These are phyloP conservation scores for Sclerotinia trifoliorum DNA, from an alignment of 2,329 filamentous ascomycete genomes.

Conservation along the genomic window DNA sequence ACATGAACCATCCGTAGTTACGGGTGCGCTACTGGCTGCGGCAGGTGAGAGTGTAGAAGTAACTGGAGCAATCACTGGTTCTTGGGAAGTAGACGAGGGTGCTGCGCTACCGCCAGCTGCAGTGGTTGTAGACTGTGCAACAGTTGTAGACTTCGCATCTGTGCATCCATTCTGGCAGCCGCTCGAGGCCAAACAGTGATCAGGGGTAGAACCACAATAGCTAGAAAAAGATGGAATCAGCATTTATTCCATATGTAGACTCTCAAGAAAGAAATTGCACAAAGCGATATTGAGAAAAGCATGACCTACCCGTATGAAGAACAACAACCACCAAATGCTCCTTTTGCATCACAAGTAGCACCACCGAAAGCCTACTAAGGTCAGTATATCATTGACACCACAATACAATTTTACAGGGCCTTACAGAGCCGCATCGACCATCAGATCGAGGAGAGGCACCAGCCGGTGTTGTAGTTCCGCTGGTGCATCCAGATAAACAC, in stretches of 20 bases:
- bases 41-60: conserved; percentile 29
- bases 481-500: conserved; percentile 44
- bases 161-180: conserved; percentile 40
- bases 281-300: background rate
- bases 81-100: conserved; percentile 26
- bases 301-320: conserved; percentile 36
- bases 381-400: background rate
- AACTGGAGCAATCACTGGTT: conserved; percentile 34
- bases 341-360: conserved; percentile 36
- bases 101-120: conserved; percentile 18
- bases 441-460: conserved; percentile 29
- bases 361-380: conserved; percentile 29
- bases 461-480: conserved; percentile 27
- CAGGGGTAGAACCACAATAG: conserved; percentile 37
- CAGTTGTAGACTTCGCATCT: conserved; percentile 24
- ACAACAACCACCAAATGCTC: conserved; percentile 38
- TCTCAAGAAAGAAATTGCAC: background rate
- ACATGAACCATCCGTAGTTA: conserved; percentile 54
- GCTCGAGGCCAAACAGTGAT: conserved; percentile 33
- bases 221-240: conserved; percentile 31
- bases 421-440: conserved; percentile 36
- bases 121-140: conserved; percentile 24
- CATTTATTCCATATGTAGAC: conserved; percentile 3
- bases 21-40: conserved; percentile 38
- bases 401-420: background rate